Conservation (phyloP, 352 stramenopile genomes). For the Pythium oligandrum region DNA sequence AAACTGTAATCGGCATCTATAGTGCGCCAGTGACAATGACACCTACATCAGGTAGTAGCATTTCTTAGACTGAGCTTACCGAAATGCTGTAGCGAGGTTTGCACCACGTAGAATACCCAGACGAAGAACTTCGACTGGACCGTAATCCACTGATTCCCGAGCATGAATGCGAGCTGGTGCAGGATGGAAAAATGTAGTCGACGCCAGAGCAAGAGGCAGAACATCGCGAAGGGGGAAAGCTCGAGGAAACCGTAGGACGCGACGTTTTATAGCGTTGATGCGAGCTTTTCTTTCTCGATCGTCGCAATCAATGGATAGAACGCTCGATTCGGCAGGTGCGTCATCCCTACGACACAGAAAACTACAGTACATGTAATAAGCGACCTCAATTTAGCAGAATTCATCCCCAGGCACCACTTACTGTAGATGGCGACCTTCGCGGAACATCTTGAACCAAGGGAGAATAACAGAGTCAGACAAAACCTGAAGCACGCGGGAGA, state of each 20-base stretch:
- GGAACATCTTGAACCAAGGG: too few species aligned
- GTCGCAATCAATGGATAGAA: slow-evolving; percentile 3
- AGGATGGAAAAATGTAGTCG: slow-evolving; percentile 7
- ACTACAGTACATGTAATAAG: neutral
- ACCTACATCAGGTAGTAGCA: too few species aligned
- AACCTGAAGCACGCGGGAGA: too few species aligned
- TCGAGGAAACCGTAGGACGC: slow-evolving; percentile 2
- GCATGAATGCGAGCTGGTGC: slow-evolving; percentile 11
- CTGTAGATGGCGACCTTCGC: too few species aligned
- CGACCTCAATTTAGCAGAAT: neutral
- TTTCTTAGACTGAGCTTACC: neutral
- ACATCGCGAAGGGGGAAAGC: slow-evolving; percentile 6
- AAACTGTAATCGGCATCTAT: too few species aligned
- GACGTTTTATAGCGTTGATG: slow-evolving; percentile 1
- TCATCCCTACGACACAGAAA: slow-evolving; percentile 5
- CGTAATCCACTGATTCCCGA: slow-evolving; percentile 12
- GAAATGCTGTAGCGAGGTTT: slow-evolving; percentile 7
- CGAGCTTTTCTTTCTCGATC: slow-evolving; percentile 2
- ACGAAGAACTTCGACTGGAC: slow-evolving; percentile 12
- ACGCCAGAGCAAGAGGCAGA: slow-evolving; percentile 2
- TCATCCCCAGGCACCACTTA: neutral
- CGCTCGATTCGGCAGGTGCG: slow-evolving; percentile 3
- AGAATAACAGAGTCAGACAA: too few species aligned
- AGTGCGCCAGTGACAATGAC: too few species aligned
- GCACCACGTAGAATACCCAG: slow-evolving; percentile 8